Base-by-base conservation (phyloP, 2,329 filamentous ascomycete species). In the Calonectria pteridis region DNA sequence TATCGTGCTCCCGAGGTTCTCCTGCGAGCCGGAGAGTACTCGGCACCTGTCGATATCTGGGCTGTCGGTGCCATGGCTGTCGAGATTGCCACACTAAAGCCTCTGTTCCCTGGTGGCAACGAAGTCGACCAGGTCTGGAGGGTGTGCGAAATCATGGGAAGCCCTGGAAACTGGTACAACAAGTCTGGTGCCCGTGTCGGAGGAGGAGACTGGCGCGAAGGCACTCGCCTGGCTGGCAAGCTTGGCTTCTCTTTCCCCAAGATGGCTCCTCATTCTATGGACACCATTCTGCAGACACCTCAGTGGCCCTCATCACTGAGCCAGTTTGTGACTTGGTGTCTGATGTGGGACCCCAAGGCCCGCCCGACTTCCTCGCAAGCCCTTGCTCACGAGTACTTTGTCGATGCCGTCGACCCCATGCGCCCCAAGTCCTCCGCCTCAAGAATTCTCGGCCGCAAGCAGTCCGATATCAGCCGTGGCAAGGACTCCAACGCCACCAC, bases 71-170 rank as follows among this genome's bases (percentile, higher is more conserved):
- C 97, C 26, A 99, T 99, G 97, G 97, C 97, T 9, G 97, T 99
- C 14, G 97, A 99, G 84, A 94, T 99, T 76, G 97, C 97, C 31
- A 99, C 97, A 0, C 84, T 99, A 72, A 99, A 98, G 87, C 97
- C 97, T 23, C 88, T 99, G 14, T 99, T 99, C 88, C 97, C 97
- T 14, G 97, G 97, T 79, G 95, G 95, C 82, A 99, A 99, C 83
- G 97, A 99, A 87, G 97, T 99, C 1, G 97, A 99, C 80, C 97
- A 99, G 84, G 97, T 99, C 2, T 99, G 97, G 97, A 93, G 97
- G 78, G 95, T 99, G 0, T 99, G 97, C 83, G 97, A 99, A 84
- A 98, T 99, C 72, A 99, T 99, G 97, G 97, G 97, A 64, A 98
- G 96, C 86, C 97, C 97, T 3, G 97, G 97, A 55, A 96, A 96